Percentiles rank a stretch among this genome's conserved stretches.
Conservation (phyloP, 139 green algal species). For the Pseudopediastrum boryanum region DNA sequence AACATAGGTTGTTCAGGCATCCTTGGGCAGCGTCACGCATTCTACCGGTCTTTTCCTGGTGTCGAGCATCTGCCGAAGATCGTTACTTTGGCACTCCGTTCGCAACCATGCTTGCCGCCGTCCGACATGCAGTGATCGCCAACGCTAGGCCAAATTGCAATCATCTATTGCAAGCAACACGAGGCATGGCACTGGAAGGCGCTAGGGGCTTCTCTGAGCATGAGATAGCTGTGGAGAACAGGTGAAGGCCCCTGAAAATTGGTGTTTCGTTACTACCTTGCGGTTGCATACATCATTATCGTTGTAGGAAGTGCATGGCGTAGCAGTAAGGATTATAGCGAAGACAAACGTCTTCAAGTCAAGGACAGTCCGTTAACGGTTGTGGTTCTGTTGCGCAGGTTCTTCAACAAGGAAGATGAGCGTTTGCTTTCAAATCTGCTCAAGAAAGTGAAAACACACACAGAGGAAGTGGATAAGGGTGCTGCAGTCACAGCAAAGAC, state of each 20-base stretch:
- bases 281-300: no score
- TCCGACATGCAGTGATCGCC: neutral
- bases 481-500: conserved; percentile 17
- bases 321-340: neutral
- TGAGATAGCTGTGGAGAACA: conserved; percentile 22
- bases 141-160: neutral
- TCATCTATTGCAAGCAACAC: conserved; percentile 5
- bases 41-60: no score
- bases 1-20: no score
- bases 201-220: conserved; percentile 40
- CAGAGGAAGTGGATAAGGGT: conserved; percentile 29
- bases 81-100: no score
- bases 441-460: conserved; percentile 47
- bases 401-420: conserved; percentile 51
- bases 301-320: neutral
- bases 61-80: no score
- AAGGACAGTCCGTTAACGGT: neutral
- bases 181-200: conserved; percentile 21
- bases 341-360: conserved; percentile 13
- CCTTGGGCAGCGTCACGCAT: no score
- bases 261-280: no score
- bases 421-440: conserved; percentile 38
- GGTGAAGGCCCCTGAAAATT: no score
- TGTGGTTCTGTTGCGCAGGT: conserved; percentile 28
- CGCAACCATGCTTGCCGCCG: conserved; percentile 22